Percentiles rank a stretch among this genome's conserved stretches.
Evolutionary conservation across 2,329 filamentous ascomycete genomes (phyloP).

Genomic region (Microsporum audouinii): DNA sequence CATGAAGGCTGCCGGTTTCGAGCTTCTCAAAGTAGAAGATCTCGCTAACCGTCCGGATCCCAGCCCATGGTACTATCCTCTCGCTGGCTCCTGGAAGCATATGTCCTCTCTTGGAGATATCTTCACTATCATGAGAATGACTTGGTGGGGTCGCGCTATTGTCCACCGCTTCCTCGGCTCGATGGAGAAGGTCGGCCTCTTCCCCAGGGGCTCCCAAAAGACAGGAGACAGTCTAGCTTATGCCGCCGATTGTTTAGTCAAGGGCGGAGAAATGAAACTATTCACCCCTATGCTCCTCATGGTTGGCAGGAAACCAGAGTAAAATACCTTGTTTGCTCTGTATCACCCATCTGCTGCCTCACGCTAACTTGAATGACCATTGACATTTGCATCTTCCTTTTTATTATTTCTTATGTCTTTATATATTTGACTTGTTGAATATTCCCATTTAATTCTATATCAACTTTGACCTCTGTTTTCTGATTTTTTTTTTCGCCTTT

Average conservation of each 20-base stretch:
- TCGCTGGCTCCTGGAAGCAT: constrained; percentile 75
- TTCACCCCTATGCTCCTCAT: constrained; percentile 99
- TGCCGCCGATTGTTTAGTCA: constrained; percentile 75
- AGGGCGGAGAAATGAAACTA: constrained; percentile 75
- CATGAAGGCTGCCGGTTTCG: constrained; percentile 79
- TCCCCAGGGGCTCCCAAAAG: constrained; percentile 78
- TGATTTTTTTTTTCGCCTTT: neutral
- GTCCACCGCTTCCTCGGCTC: constrained; percentile 66
- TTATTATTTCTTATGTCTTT: neutral
- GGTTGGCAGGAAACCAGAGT: constrained; percentile 72
- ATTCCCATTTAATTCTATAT: neutral
- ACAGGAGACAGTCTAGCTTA: constrained; percentile 79
- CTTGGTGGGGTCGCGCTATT: constrained; percentile 62
- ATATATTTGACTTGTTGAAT: neutral
- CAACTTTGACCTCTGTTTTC: neutral
- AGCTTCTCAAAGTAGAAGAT: constrained; percentile 74
- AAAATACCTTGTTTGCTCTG: constrained; percentile 11
- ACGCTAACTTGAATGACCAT: neutral
- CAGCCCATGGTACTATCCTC: constrained; percentile 87
- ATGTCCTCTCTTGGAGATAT: constrained; percentile 69
- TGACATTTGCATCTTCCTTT: neutral
- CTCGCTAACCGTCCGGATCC: constrained; percentile 63
- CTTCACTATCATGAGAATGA: constrained; percentile 79
- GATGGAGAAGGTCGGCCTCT: constrained; percentile 62
- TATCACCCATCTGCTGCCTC: neutral